Conservation (phyloP, 129 eudicot species). For the Flaveria sonorensis region DNA sequence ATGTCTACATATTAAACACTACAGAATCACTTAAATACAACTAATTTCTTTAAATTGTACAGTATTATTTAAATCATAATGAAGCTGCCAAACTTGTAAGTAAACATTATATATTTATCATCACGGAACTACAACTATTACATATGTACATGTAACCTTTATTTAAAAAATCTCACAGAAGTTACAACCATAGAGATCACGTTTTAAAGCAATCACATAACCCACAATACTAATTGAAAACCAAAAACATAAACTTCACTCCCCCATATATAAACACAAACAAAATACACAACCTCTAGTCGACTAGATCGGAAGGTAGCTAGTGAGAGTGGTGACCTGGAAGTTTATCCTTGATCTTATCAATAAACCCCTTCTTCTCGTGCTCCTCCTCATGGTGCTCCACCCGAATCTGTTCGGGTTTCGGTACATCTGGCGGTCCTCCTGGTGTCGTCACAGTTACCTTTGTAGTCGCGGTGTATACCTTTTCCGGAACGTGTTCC, state of each 20-base stretch:
- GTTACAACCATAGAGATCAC: background rate
- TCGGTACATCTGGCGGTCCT: slow-evolving; percentile 28
- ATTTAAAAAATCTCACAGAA: background rate
- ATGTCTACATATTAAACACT: no score
- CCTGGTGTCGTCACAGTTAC: slow-evolving; percentile 37
- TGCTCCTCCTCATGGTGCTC: slow-evolving; percentile 63
- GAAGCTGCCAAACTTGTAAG: no score
- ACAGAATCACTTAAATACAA: no score
- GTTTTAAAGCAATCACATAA: background rate
- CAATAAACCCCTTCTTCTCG: slow-evolving; percentile 69
- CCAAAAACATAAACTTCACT: background rate
- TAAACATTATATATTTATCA: no score
- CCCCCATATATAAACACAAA: background rate
- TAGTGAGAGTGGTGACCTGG: slow-evolving; percentile 62
- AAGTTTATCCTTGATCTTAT: slow-evolving; percentile 69
- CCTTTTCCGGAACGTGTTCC: slow-evolving; percentile 18
- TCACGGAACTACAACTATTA: background rate
- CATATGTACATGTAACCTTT: background rate
- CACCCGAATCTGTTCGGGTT: slow-evolving; percentile 25
- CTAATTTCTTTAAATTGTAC: no score
- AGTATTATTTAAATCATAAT: no score
- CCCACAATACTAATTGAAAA: background rate
- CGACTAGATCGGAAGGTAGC: background rate
- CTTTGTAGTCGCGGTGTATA: slow-evolving; percentile 34
- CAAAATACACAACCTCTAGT: background rate